Base-by-base conservation (phyloP, 257 asterid genomes). In the Gardenia jasminoides region DNA sequence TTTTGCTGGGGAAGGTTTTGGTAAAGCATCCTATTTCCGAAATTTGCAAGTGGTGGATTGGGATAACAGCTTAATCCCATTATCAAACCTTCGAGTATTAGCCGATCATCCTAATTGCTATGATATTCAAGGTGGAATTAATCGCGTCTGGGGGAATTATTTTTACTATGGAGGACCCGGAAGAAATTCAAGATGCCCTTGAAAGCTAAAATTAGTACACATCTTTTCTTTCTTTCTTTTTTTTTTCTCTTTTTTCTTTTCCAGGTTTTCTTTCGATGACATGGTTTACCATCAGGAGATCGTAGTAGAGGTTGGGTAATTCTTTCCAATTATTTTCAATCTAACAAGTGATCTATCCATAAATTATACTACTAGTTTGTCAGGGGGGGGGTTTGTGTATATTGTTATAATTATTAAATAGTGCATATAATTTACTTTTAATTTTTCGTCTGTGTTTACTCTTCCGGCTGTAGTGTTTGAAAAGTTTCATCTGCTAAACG, bases 141-240 rank as follows among this genome's bases (percentile, higher is more conserved):
- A 86, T 80, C 77, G 78, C 1, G 90, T 84, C 72, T 88, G 92
- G 92, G 92, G 92, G 0, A 86, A 83, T 78, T 88, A 88, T 74
- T 88, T 88, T 80, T 88, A 88, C 33, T 86, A 88, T 78, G 92
- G 92, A 81, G 92, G 92, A 22, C 92, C 92, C 3, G 92, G 92
- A 26, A 84, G 85, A 84, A 88, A 88, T 68, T 66, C 87, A 16
- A 87, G 84, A 54, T 88, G 90, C 78, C 83, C 90, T 69, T 88
- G 70, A 84, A 46, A 30, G 20, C 54, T 72, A 71, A 70, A n/a
- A 67, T 56, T 54, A 33, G 16, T 10, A 72, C 20, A 48, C 22
- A 6, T 26, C 10, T 31, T 22, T 36, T 30, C 28, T 62, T 67
- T 58, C 28, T 62, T 67, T 58, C n/a, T n/a, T 1, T 48, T 22